Conservation (phyloP, 2,329 filamentous ascomycete genomes). For the Fusarium dlaminii region DNA sequence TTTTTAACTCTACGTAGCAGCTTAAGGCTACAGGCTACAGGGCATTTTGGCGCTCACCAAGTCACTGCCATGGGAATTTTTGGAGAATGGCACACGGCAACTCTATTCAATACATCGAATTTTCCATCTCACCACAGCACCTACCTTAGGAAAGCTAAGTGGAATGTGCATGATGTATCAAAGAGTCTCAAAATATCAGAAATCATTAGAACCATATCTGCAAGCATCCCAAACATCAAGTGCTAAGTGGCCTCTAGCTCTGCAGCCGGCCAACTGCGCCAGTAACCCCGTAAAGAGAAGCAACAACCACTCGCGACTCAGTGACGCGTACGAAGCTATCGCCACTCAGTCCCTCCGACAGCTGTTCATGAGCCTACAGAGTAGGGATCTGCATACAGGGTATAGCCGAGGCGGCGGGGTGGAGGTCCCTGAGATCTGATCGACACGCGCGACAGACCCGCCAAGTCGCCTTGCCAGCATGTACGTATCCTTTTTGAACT, state of each 20-base stretch:
- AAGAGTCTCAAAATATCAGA: neutral
- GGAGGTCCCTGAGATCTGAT: conserved; percentile 46
- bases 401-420: conserved; percentile 37
- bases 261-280: neutral
- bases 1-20: conserved; percentile 31
- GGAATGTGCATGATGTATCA: neutral
- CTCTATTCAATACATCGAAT: neutral
- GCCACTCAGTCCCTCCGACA: conserved; percentile 33
- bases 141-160: neutral
- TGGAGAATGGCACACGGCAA: neutral
- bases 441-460: conserved; percentile 41
- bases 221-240: neutral
- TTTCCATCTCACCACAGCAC: neutral
- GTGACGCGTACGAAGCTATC: conserved; percentile 31
- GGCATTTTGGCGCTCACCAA: neutral
- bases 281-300: conserved; percentile 6
- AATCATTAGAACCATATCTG: neutral
- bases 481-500: conserved; percentile 28
- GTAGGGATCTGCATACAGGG: conserved; percentile 38
- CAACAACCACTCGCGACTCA: conserved; percentile 18
- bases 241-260: neutral
- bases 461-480: conserved; percentile 13
- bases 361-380: conserved; percentile 15
- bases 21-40: neutral
- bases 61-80: neutral